Evolutionary conservation across 495 filamentous ascomycete species (phyloP).

Genomic region (Penicillium robsamsonii): DNA sequence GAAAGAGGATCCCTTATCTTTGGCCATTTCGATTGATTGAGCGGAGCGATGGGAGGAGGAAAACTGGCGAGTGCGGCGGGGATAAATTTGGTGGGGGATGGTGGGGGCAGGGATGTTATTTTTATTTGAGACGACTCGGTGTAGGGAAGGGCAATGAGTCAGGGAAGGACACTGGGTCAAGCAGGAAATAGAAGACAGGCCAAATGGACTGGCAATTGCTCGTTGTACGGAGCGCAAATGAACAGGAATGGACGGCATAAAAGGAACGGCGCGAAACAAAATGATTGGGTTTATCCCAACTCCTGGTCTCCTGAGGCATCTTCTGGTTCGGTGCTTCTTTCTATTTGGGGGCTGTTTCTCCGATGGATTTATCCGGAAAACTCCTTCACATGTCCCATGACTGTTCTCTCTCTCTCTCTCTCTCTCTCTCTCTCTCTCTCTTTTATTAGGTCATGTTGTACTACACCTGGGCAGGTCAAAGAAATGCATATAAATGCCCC

Average conservation of each 20-base stretch:
- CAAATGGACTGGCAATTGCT: constrained; percentile 23
- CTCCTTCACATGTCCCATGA: not conserved
- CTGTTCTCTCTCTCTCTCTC: too few species aligned
- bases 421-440: too few species aligned
- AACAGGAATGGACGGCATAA: constrained; percentile 28
- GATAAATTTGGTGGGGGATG: constrained; percentile 37
- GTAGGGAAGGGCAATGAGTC: constrained; percentile 20
- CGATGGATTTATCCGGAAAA: constrained; percentile 18
- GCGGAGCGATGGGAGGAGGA: constrained; percentile 25
- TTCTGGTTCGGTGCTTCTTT: constrained; percentile 18
- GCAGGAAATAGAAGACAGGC: constrained; percentile 8
- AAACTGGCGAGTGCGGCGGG: constrained; percentile 33
- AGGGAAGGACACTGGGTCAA: constrained; percentile 21
- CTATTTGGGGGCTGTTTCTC: constrained; percentile 21
- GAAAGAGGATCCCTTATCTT: constrained; percentile 37
- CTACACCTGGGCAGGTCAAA: not conserved
- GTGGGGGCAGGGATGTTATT: constrained; percentile 38
- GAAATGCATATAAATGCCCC: not conserved
- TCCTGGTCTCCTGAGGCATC: constrained; percentile 8
- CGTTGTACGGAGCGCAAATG: constrained; percentile 27
- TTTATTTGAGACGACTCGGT: constrained; percentile 29
- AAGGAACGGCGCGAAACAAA: constrained; percentile 18
- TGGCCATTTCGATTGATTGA: constrained; percentile 30
- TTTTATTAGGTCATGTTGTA: not conserved
- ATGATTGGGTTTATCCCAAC: not conserved